Conservation (phyloP, 345 rosid genomes). For the Rhizophora mangle region DNA sequence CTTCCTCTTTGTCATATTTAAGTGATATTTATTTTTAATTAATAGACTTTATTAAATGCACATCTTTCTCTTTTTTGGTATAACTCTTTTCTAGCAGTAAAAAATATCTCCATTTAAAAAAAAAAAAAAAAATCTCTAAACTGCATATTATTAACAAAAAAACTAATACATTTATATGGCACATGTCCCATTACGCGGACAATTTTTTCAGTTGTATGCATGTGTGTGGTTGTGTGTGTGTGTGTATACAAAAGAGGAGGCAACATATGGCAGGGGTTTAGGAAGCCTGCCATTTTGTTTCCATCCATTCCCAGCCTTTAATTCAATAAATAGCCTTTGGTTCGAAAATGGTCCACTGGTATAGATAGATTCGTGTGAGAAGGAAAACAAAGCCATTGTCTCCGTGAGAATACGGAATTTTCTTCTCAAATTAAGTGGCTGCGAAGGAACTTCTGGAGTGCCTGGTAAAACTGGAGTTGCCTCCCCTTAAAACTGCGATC, state of each 20-base stretch:
- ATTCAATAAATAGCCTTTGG: not conserved
- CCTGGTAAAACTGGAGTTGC: slow-evolving; percentile 15
- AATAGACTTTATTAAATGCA: no score
- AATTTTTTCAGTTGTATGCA: not conserved
- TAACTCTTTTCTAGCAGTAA: no score
- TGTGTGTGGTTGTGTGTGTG: no score
- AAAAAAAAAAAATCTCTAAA: no score
- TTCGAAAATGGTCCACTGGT: slow-evolving; percentile 26
- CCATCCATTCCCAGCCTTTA: slow-evolving; percentile 1
- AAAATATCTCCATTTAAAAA: no score
- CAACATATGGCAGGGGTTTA: slow-evolving; percentile 16
- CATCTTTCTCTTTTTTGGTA: no score
- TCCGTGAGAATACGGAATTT: slow-evolving; percentile 8
- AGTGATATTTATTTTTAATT: no score
- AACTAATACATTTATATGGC: no score
- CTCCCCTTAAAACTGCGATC: slow-evolving; percentile 9
- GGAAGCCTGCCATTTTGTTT: not conserved
- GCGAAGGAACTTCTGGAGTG: slow-evolving; percentile 17
- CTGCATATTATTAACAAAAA: no score
- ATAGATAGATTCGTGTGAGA: slow-evolving; percentile 19
- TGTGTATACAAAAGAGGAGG: no score
- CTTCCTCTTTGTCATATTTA: no score
- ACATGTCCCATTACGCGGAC: not conserved
- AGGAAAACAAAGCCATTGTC: slow-evolving; percentile 41
- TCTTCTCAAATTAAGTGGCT: not conserved